Conservation (phyloP, 2,329 filamentous ascomycete species). For the Trichoderma breve region DNA sequence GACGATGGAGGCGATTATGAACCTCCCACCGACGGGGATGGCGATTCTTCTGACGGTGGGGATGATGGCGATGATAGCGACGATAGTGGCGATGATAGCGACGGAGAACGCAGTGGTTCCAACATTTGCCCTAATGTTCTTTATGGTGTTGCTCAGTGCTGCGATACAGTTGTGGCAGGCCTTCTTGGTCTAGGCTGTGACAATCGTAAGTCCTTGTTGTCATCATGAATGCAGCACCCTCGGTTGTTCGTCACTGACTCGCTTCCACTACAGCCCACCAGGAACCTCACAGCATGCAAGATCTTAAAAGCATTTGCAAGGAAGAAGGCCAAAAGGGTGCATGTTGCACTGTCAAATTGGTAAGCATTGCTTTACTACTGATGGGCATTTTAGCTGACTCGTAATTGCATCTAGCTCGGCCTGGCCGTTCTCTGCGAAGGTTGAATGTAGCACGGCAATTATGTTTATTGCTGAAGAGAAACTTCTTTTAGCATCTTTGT, state of each 20-base stretch:
- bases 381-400: background rate
- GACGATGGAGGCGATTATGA: background rate
- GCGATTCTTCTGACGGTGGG: background rate
- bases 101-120: background rate
- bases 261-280: background rate
- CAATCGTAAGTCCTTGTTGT: constrained; percentile 5
- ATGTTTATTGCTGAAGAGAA: background rate
- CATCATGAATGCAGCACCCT: background rate
- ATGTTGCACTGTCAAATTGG: constrained; percentile 18
- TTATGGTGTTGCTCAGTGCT: constrained; percentile 11
- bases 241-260: background rate
- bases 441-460: background rate
- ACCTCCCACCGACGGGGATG: background rate
- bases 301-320: background rate
- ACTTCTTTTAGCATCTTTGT: background rate
- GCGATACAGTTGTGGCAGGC: no score
- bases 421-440: constrained; percentile 19
- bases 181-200: no score
- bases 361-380: background rate
- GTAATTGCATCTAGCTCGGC: background rate
- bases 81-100: background rate
- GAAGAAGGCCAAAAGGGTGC: background rate
- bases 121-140: background rate
- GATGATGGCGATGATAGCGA: background rate
- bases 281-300: accelerated